These are phyloP conservation scores for Gloeophyllum trabeum DNA, from an alignment of 768 basidiomycete genomes.

Conservation along the genomic window DNA sequence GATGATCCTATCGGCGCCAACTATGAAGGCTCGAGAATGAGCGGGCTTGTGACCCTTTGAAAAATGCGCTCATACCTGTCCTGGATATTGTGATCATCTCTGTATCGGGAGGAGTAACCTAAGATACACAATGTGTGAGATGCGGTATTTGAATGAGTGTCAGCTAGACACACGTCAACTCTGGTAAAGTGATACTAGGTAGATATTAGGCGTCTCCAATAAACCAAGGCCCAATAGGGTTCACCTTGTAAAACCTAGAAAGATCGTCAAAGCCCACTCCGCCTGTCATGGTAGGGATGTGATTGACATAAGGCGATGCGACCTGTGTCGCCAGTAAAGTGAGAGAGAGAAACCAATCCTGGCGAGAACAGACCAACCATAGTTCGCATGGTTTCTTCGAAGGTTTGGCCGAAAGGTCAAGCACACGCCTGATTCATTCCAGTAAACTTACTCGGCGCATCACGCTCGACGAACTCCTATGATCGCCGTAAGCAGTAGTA, in stretches of 20 bases:
- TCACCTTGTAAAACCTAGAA: slow-evolving; percentile 33
- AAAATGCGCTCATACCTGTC: slow-evolving; percentile 17
- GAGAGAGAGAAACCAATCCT: too few species aligned
- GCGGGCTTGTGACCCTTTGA: neutral
- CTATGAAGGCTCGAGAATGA: slow-evolving; percentile 7
- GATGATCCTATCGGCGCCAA: slow-evolving; percentile 31
- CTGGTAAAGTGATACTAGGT: slow-evolving; percentile 26
- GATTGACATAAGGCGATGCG: slow-evolving; percentile 28
- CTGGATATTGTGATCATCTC: slow-evolving; percentile 29
- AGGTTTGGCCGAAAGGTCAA: neutral
- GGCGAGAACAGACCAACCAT: slow-evolving; percentile 25
- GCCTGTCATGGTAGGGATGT: slow-evolving; percentile 34
- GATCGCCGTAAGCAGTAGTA: too few species aligned
- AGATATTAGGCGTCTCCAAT: neutral
- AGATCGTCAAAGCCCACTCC: slow-evolving; percentile 30
- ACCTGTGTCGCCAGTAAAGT: slow-evolving; percentile 24
- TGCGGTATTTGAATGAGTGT: too few species aligned
- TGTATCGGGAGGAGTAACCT: slow-evolving; percentile 30
- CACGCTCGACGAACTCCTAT: slow-evolving; percentile 28
- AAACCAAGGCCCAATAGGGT: neutral
- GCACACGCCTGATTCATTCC: neutral
- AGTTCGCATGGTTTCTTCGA: slow-evolving; percentile 28
- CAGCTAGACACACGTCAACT: slow-evolving; percentile 14
- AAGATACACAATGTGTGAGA: too few species aligned
- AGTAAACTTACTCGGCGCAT: slow-evolving; percentile 22